Evolutionary conservation across 2,329 filamentous ascomycete species (phyloP).

Genomic region (Botrytis cinerea): DNA sequence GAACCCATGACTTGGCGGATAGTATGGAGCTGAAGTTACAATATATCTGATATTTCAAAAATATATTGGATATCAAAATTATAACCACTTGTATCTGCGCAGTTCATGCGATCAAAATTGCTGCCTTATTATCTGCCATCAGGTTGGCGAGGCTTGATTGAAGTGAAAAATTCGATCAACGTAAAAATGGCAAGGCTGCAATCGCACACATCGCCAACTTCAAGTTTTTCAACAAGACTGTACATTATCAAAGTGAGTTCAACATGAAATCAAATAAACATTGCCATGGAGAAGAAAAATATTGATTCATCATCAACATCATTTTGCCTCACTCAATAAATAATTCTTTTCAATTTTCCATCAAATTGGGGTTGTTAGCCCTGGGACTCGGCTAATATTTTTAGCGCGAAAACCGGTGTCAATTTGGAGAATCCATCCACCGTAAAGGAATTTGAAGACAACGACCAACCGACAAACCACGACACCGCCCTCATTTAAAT

Average conservation of each 20-base stretch:
- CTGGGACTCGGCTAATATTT: constrained; percentile 32
- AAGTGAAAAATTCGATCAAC: constrained; percentile 7
- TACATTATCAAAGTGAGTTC: not conserved
- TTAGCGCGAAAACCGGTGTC: constrained; percentile 19
- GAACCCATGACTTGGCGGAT: not conserved
- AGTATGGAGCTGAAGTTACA: not conserved
- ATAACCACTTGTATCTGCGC: not conserved
- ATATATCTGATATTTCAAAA: not conserved
- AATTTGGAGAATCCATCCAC: constrained; percentile 21
- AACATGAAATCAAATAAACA: not conserved
- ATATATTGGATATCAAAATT: not conserved
- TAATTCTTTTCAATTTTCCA: constrained; percentile 25
- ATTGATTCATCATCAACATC: constrained; percentile 2
- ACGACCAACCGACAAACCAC: constrained; percentile 38
- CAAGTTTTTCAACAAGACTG: not conserved
- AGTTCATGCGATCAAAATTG: not conserved
- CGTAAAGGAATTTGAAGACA: constrained; percentile 23
- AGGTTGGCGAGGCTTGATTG: not conserved
- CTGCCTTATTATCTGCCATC: not conserved
- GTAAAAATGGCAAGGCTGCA: constrained; percentile 6
- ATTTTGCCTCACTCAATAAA: not conserved
- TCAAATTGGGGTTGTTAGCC: constrained; percentile 31
- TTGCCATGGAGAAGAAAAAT: not conserved
- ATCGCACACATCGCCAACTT: not conserved
- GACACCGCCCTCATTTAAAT: constrained; percentile 42